A percentile compares a stretch with the other conserved stretches of the same genome.
Conservation (phyloP, 768 basidiomycete species). For the Hypsizygus marmoreus region DNA sequence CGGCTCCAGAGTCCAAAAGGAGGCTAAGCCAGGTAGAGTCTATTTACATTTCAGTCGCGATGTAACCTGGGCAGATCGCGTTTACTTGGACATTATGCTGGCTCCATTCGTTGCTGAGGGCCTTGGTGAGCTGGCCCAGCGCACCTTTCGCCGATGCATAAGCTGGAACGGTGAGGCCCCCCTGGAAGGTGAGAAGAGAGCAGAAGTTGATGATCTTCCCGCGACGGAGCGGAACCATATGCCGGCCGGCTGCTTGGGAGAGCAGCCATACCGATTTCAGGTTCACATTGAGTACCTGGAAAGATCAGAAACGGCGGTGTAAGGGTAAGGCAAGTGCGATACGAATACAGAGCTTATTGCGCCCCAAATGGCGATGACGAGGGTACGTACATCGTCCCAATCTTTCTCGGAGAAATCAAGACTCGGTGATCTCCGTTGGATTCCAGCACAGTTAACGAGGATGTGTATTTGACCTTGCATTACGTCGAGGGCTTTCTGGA, state of each 20-base stretch:
- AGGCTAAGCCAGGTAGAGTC: background rate
- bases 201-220: constrained; percentile 79
- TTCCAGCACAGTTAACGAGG: constrained; percentile 73
- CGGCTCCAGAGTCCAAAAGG: constrained; percentile 5
- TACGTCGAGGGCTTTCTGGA: constrained; percentile 40
- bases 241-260: constrained; percentile 81
- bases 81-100: constrained; percentile 87
- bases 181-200: constrained; percentile 62
- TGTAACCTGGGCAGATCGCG: constrained; percentile 85
- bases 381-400: constrained; percentile 61
- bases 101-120: constrained; percentile 93
- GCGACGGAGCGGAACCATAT: constrained; percentile 74
- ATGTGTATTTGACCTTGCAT: constrained; percentile 52
- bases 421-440: constrained; percentile 58
- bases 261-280: constrained; percentile 87
- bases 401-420: constrained; percentile 64
- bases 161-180: constrained; percentile 78
- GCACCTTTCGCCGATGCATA: constrained; percentile 93
- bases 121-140: constrained; percentile 82
- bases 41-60: constrained; percentile 83
- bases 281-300: constrained; percentile 82
- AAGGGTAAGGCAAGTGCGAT: no score
- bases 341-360: background rate
- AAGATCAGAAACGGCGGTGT: constrained; percentile 12
- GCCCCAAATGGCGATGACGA: constrained; percentile 1